Evolutionary conservation across 257 asterid species (phyloP).

Genomic region (Coffea eugenioides): DNA sequence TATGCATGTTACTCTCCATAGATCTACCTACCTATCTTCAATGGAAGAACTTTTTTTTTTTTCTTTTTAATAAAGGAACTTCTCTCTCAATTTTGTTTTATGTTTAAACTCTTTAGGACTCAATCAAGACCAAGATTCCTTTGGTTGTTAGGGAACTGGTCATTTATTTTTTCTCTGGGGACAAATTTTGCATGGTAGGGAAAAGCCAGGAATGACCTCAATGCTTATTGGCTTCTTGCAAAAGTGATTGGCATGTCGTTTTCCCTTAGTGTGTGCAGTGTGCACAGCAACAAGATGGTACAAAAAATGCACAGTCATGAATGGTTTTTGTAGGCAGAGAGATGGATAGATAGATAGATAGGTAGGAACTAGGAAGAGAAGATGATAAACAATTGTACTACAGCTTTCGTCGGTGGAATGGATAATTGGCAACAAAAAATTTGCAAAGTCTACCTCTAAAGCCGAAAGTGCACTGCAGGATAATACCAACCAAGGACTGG

Average conservation of each 20-base stretch:
- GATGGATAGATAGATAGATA: neutral
- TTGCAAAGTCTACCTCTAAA: neutral
- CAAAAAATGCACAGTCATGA: neutral
- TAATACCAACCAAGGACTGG: neutral
- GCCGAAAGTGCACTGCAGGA: constrained; percentile 4
- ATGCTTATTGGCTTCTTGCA: neutral
- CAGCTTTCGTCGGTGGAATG: constrained; percentile 36
- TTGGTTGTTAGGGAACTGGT: neutral
- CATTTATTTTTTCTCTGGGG: neutral
- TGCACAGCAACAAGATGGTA: constrained; percentile 7
- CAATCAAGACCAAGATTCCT: neutral
- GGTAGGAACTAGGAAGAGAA: no score
- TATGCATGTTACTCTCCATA: no score
- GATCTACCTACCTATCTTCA: no score
- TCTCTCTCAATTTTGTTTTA: neutral
- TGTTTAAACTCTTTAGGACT: neutral
- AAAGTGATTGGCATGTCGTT: constrained; percentile 21
- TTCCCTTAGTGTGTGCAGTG: neutral
- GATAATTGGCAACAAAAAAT: constrained; percentile 1
- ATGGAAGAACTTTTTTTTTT: no score
- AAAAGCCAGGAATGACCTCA: constrained; percentile 1
- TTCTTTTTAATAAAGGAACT: neutral
- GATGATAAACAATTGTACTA: no score
- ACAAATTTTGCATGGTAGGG: neutral
- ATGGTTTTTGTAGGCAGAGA: neutral